Evolutionary conservation across 805 yeast species (phyloP).

Genomic region (Kuraishia capsulata): DNA sequence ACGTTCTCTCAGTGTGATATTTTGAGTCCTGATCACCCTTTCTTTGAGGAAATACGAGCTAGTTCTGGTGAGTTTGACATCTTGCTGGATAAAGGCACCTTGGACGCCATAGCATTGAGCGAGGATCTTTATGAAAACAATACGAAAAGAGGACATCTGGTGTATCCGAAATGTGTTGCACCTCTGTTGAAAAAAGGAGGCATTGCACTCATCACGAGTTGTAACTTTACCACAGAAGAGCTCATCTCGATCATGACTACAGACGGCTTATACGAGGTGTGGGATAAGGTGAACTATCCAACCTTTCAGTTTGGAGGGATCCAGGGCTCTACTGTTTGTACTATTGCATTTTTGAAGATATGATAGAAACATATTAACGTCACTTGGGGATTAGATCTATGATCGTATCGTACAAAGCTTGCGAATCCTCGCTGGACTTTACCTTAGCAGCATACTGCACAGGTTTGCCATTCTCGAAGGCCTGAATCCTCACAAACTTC

Average conservation of each 20-base stretch:
- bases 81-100: slow-evolving; percentile 87
- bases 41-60: slow-evolving; percentile 16
- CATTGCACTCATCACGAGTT: slow-evolving; percentile 74
- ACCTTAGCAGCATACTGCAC: slow-evolving; percentile 78
- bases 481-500: slow-evolving; percentile 70
- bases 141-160: slow-evolving; percentile 40
- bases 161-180: slow-evolving; percentile 54
- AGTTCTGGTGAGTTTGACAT: slow-evolving; percentile 50
- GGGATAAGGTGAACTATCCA: slow-evolving; percentile 70
- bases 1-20: slow-evolving; percentile 65
- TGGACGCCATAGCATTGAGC: slow-evolving; percentile 92
- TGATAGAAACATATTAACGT: slow-evolving; percentile 4
- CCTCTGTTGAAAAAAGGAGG: slow-evolving; percentile 46
- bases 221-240: slow-evolving; percentile 87
- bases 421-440: slow-evolving; percentile 51
- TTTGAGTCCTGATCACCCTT: slow-evolving; percentile 28
- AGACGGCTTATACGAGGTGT: slow-evolving; percentile 38
- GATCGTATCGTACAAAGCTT: slow-evolving; percentile 45
- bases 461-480: slow-evolving; percentile 57
- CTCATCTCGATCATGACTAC: slow-evolving; percentile 43
- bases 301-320: slow-evolving; percentile 83
- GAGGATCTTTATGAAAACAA: slow-evolving; percentile 38
- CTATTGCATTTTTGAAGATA: slow-evolving; percentile 61
- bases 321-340: slow-evolving; percentile 81
- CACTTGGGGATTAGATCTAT: slow-evolving; percentile 23